Evolutionary conservation across 2,329 filamentous ascomycete species (phyloP).

Genomic region (Grosmannia serpens): DNA sequence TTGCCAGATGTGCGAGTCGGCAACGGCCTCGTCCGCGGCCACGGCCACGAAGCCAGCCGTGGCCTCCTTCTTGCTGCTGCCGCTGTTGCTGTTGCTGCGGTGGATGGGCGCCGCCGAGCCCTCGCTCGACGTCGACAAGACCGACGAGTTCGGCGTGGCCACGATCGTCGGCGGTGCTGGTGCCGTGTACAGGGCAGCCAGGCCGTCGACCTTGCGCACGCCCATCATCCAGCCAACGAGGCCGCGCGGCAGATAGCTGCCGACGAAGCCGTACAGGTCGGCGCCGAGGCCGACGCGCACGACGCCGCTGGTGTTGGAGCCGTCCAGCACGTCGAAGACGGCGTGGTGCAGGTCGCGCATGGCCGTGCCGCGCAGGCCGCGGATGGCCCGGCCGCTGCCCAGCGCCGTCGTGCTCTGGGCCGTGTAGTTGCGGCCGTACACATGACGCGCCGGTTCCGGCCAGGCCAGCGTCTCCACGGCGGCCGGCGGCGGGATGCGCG

Average conservation of each 20-base stretch:
- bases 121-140: conserved; percentile 1
- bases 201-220: conserved; percentile 49
- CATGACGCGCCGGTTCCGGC: conserved; percentile 47
- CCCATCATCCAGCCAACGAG: conserved; percentile 94
- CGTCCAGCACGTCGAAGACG: conserved; percentile 80
- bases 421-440: conserved; percentile 53
- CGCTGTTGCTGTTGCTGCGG: conserved; percentile 6
- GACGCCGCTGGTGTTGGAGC: conserved; percentile 46
- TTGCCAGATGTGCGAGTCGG: conserved; percentile 35
- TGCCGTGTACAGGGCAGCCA: conserved; percentile 40
- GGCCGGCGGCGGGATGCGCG: conserved; percentile 30
- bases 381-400: conserved; percentile 39
- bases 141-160: background rate
- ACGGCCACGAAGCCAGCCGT: conserved; percentile 39
- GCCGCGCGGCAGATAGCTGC: conserved; percentile 62
- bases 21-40: conserved; percentile 25
- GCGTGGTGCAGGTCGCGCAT: conserved; percentile 72
- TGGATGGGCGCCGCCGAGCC: conserved; percentile 3
- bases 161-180: conserved; percentile 17
- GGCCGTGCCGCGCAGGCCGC: conserved; percentile 55
- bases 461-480: conserved; percentile 50
- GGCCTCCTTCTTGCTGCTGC: conserved; percentile 3
- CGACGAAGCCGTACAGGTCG: conserved; percentile 74
- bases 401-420: conserved; percentile 43
- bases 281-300: conserved; percentile 79